Percentiles rank a stretch among this genome's conserved stretches.
Conservation (phyloP, 2,329 filamentous ascomycete genomes). For the Rachicladosporium sp. region DNA sequence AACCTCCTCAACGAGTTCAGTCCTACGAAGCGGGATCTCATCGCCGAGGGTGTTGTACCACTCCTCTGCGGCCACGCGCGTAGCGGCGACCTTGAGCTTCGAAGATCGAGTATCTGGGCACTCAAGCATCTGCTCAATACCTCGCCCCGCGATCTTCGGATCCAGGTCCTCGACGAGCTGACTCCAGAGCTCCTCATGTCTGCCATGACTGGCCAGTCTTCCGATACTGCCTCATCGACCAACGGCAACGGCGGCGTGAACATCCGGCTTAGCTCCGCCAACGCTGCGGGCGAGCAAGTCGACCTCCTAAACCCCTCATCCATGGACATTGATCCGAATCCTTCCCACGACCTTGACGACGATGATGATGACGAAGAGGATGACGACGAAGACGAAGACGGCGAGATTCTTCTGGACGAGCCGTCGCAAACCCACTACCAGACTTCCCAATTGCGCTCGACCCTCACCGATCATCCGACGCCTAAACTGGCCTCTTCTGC, state of each 20-base stretch:
- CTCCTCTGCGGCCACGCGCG: conserved; percentile 75
- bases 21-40: conserved; percentile 73
- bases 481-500: too few species aligned
- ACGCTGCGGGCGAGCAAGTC: conserved; percentile 48
- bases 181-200: conserved; percentile 69
- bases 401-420: conserved; percentile 33
- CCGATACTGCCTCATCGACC: conserved; percentile 24
- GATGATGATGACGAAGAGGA: conserved; percentile 13
- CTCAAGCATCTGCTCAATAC: conserved; percentile 79
- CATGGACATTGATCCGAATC: conserved; percentile 21
- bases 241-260: conserved; percentile 36
- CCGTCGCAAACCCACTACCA: conserved; percentile 24
- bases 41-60: conserved; percentile 60
- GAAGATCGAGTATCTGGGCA: conserved; percentile 82
- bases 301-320: conserved; percentile 43
- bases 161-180: conserved; percentile 63
- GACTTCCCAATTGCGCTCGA: conserved; percentile 23
- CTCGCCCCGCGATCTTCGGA: conserved; percentile 59
- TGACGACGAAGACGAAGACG: conserved; percentile 28
- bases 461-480: conserved; percentile 13
- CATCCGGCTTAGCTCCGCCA: conserved; percentile 32
- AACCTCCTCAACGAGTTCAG: conserved; percentile 84
- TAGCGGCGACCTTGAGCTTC: conserved; percentile 62
- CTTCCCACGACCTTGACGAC: conserved; percentile 10
- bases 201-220: conserved; percentile 52